Base-by-base conservation (phyloP, 805 yeast genomes). In the Cyberlindnera misumaiensis region DNA sequence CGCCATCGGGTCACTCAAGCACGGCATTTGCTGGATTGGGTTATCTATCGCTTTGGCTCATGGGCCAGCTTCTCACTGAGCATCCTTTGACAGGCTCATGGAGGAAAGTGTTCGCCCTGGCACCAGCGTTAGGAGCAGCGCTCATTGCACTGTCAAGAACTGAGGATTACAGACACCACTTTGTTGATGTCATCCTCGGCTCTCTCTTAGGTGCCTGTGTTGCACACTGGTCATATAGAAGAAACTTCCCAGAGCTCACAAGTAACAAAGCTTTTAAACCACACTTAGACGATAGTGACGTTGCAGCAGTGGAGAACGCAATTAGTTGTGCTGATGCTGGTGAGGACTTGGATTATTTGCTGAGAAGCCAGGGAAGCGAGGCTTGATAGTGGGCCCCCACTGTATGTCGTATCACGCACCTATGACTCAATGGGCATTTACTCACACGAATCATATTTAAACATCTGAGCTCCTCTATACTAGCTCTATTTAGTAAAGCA, bases 101-200 rank as follows among this genome's bases (percentile, higher is more conserved):
- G 84, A 73, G 89, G 54, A 64, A 73, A 32, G 46, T 73, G 3
- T 53, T 80, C 3, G 63, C 78, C 1, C 53, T 63, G 9, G 39
- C 70, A n/a, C 93, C 93, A 3, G 53, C 72, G 1, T 49, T 86
- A 5, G 70, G 83, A 6, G 96, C 97, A 0, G 53, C 73, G 1
- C 68, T 80, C 46, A 79, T 90, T 48, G 97, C 97, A 0, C 60
- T 85, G 32, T 77, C 93, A 29, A 73, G 98, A 51, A 85, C 96
- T 1, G 82, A 83, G 52, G 98, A 90, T 61, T 89, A 89, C 62
- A 72, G 97, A 57, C 98, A 90, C 55, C 97, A 90, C 61, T 87
- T 85, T 55, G 66, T 84, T 13, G 98, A 90, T 59, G 82, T 93
- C 1, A 49, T 83, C 2, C 53, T 81, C 12, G 98, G 98, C 3